Conservation (phyloP, 2,329 filamentous ascomycete species). For the Sporothrix protearum region DNA sequence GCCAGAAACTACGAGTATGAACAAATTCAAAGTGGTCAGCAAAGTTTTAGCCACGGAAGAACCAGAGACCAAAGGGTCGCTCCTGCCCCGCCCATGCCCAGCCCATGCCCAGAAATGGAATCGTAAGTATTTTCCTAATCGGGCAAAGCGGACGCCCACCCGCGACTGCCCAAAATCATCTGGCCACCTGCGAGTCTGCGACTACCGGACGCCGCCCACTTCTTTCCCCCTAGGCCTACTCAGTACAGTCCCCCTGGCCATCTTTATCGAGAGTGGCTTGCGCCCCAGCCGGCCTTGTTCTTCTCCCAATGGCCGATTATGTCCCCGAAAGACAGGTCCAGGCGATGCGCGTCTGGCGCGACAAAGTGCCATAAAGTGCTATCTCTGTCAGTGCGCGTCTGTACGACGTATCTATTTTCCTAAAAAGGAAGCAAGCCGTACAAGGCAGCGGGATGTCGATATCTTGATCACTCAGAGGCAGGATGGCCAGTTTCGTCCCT, state of each 20-base stretch:
- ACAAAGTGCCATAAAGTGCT: background rate
- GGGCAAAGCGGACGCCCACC: background rate
- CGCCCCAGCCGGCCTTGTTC: background rate
- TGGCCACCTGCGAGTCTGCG: background rate
- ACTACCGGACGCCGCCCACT: background rate
- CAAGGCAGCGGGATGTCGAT: background rate
- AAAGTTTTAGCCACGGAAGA: background rate
- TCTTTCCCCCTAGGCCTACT: background rate
- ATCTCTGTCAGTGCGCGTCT: background rate
- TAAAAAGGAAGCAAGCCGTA: background rate
- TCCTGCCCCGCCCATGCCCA: background rate
- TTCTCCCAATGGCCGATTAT: constrained; percentile 7
- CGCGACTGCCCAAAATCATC: background rate
- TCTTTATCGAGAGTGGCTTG: background rate
- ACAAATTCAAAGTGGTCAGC: constrained; percentile 7
- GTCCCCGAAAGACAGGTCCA: constrained; percentile 5
- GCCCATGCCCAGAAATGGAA: too few relatives aligned
- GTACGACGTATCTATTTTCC: background rate
- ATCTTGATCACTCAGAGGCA: background rate
- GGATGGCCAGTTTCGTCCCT: background rate
- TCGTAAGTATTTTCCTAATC: constrained; percentile 18
- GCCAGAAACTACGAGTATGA: too few relatives aligned
- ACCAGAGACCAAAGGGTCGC: background rate
- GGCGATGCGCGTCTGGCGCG: background rate
- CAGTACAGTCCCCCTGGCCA: background rate